Evolutionary conservation across 306 rosid species (phyloP), one percentile per base, ranked within the genome.

Genomic region (Cicer bijugum): DNA sequence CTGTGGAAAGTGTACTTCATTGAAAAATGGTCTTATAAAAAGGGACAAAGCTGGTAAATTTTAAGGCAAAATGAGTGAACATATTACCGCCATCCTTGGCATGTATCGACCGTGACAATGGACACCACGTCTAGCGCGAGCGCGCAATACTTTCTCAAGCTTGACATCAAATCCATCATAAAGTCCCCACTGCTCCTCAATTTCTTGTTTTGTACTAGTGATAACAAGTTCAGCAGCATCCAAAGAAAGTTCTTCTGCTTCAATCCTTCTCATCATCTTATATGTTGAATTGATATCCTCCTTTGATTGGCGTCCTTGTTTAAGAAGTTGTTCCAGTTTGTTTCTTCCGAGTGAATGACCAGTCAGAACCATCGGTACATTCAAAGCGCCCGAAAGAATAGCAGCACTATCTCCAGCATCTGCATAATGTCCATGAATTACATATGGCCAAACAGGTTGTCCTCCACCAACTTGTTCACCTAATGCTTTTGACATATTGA

Each of bases 391-490:
- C 0, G 97, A 92, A 74, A 92, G 96, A 81, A 89, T 89, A 67
- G 97, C 97, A 53, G 94, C 96, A 16, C 89, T 85, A 66, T 92
- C 97, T 69, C 97, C 97, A 15, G 97, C 96, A 82, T 92, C 97
- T 3, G 96, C 97, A 68, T 92, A 92, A 67, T 90, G 97, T 51
- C 96, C 97, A 59, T 92, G 97, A 76, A 92, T 90, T 35, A 92
- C 97, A 65, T 92, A 90, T 12, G 97, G 97, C 97, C 97, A 89
- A 3, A 92, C 89, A 20, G 97, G 93, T 65, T 88, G 89, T 16
- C 92, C 94, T 10, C 80, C 89, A 56, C 92, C 91, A 65, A 92
- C 86, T 80, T 92, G 96, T 84, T 92, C 97, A 51, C 94, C 94
- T 80, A 92, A 80, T 48, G 86, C 96, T 87, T 88, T 92, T 52